Evolutionary conservation across 2,329 filamentous ascomycete genomes (phyloP).

Genomic region (Tolypocladium tropicale): DNA sequence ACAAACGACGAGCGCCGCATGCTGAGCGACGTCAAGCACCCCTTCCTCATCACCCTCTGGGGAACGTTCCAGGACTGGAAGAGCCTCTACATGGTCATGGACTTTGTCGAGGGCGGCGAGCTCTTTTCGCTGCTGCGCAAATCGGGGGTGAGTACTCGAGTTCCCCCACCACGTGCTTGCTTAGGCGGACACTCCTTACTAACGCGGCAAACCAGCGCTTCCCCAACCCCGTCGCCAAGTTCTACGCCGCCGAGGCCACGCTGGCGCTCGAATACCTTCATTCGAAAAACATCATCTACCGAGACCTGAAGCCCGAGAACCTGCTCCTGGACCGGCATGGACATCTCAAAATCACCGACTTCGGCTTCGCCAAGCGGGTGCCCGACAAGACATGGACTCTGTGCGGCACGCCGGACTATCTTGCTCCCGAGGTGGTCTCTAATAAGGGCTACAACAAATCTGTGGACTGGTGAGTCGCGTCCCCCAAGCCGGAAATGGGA

Average conservation of each 20-base stretch:
- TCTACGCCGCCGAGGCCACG: conserved; percentile 96
- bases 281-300: conserved; percentile 91
- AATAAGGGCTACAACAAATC: conserved; percentile 99
- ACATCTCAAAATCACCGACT: conserved; percentile 95
- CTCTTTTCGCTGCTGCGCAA: conserved; percentile 91
- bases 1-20: conserved; percentile 96
- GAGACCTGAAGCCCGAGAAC: conserved; percentile 94
- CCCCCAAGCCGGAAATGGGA: neutral
- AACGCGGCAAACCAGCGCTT: conserved; percentile 58
- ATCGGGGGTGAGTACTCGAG: conserved; percentile 56
- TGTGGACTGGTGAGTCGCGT: conserved; percentile 78
- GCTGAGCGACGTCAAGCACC: conserved; percentile 94
- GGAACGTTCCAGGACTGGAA: conserved; percentile 93
- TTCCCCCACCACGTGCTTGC: neutral
- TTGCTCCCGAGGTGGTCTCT: conserved; percentile 95
- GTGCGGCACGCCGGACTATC: conserved; percentile 93
- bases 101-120: conserved; percentile 97
- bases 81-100: conserved; percentile 99
- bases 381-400: conserved; percentile 99
- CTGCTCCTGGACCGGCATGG: conserved; percentile 84
- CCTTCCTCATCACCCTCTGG: conserved; percentile 96
- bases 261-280: conserved; percentile 93
- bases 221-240: conserved; percentile 96
- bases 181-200: neutral
- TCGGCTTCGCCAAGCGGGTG: conserved; percentile 96